Evolutionary conservation across 169 alveolate genomes (phyloP).

Genomic region (Pseudocohnilembus persalinus): DNA sequence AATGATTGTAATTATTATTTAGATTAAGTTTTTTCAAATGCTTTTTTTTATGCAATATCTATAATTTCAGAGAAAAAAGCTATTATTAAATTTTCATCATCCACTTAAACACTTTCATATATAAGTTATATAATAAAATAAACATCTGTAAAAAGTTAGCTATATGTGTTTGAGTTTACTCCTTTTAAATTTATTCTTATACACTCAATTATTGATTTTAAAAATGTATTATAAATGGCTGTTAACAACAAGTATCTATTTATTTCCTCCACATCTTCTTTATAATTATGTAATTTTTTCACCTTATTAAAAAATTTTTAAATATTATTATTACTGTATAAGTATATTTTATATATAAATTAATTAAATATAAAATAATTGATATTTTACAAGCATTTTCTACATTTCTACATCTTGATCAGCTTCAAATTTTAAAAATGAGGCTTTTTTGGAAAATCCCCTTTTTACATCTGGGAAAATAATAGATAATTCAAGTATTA

Average conservation of each 20-base stretch:
- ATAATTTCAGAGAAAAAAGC: slow-evolving; percentile 36
- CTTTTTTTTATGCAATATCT: slow-evolving; percentile 23
- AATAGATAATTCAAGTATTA: slow-evolving; percentile 19
- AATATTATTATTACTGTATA: too few species aligned
- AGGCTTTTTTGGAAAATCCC: slow-evolving; percentile 26
- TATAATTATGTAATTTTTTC: slow-evolving; percentile 19
- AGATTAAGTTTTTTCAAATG: not conserved
- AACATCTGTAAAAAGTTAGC: slow-evolving; percentile 27
- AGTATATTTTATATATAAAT: too few species aligned
- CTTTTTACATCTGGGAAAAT: slow-evolving; percentile 43
- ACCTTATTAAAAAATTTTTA: too few species aligned
- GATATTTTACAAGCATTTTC: slow-evolving; percentile 21
- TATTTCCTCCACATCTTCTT: not conserved
- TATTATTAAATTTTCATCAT: slow-evolving; percentile 35
- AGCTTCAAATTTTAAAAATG: slow-evolving; percentile 20
- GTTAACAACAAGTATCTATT: slow-evolving; percentile 22
- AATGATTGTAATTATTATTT: not conserved
- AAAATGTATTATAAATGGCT: slow-evolving; percentile 19
- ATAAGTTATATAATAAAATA: slow-evolving; percentile 31
- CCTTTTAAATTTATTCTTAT: slow-evolving; percentile 7
- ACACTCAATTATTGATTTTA: slow-evolving; percentile 22
- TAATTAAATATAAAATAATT: too few species aligned
- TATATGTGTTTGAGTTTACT: not conserved
- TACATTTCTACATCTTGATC: slow-evolving; percentile 27
- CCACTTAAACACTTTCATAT: slow-evolving; percentile 35